phyloP scores from a whole-genome alignment of 192 early-diverging fungal species.

The Umbelopsis sp. region DNA sequence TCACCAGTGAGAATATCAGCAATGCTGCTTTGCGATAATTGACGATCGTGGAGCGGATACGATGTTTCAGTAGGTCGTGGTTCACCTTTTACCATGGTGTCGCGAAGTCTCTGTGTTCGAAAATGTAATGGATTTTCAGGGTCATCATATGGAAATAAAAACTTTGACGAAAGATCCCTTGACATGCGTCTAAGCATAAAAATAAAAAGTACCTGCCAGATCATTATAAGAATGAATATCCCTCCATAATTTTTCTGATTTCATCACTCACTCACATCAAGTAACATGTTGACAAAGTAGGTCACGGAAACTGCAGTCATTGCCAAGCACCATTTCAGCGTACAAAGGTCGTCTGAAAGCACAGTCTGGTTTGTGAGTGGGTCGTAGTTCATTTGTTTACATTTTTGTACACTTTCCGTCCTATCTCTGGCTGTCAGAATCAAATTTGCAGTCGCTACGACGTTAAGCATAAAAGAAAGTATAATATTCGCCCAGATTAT shows the following conservation, averaged over 20 bases:
- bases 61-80: neutral
- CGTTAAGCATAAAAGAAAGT: neutral
- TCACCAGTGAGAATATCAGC: neutral
- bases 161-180: neutral
- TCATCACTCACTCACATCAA: neutral
- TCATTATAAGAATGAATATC: neutral
- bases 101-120: conserved; percentile 4
- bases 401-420: neutral
- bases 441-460: neutral
- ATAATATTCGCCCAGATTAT: neutral
- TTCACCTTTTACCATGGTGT: neutral
- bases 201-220: neutral
- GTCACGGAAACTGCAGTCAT: neutral
- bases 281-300: neutral
- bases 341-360: neutral
- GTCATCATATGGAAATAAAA: conserved; percentile 16
- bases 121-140: conserved; percentile 6
- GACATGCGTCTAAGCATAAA: neutral
- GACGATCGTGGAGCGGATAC: neutral
- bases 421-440: neutral
- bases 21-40: conserved; percentile 7
- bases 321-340: neutral
- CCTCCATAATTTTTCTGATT: neutral
- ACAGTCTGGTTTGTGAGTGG: neutral
- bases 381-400: neutral